phyloP scores from a whole-genome alignment of 2,329 filamentous ascomycete genomes.

The Fusarium agapanthi region DNA sequence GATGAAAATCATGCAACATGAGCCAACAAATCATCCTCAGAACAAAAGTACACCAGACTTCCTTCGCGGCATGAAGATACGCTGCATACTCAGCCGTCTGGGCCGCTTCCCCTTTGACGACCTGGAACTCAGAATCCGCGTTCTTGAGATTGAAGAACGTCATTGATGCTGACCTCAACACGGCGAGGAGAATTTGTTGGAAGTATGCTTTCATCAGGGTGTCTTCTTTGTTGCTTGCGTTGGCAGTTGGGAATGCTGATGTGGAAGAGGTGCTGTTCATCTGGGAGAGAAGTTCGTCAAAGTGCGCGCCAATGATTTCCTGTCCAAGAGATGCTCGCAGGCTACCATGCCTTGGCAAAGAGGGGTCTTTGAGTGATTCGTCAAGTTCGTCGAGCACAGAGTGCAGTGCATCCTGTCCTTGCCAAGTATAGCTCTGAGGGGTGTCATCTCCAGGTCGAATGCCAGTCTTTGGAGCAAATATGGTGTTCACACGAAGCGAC shows the following conservation, averaged over 20 bases:
- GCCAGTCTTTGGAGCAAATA: background rate
- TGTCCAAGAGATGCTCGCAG: background rate
- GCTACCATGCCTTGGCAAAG: rapidly evolving
- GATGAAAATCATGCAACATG: constrained; percentile 3
- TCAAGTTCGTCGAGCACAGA: background rate
- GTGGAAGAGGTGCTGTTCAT: background rate
- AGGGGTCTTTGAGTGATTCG: background rate
- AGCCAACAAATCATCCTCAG: constrained; percentile 19
- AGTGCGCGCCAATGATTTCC: background rate
- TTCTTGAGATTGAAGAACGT: background rate
- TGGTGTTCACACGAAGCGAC: background rate
- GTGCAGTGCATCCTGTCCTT: constrained; percentile 1
- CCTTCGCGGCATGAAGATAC: background rate
- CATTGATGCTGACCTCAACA: background rate
- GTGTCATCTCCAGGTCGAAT: background rate
- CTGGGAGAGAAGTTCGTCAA: constrained; percentile 9
- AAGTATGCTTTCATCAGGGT: constrained; percentile 1
- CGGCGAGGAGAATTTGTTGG: background rate
- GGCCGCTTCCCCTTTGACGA: background rate
- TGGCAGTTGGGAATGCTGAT: background rate
- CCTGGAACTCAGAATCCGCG: constrained; percentile 2
- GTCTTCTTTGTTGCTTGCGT: background rate
- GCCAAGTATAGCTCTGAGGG: background rate
- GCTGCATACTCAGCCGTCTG: background rate
- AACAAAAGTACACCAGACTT: constrained; percentile 4